Conservation (phyloP, 2,329 filamentous ascomycete species). For the Periconia macrospinosa region DNA sequence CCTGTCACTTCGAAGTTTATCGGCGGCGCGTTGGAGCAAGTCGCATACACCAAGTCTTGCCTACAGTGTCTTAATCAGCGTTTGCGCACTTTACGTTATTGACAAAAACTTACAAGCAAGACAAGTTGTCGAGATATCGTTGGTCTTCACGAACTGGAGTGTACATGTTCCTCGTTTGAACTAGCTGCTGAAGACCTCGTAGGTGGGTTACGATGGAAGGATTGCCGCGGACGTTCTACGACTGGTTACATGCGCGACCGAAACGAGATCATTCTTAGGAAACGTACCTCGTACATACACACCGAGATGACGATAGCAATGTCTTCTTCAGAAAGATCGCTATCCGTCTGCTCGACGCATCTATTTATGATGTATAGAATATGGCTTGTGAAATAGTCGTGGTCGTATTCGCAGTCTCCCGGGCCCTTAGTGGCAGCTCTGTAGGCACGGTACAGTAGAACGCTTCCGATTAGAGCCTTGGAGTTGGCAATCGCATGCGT, state of each 20-base stretch:
- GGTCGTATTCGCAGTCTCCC: constrained; percentile 3
- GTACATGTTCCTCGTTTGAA: constrained; percentile 11
- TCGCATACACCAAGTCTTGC: constrained; percentile 16
- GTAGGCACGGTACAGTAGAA: constrained; percentile 15
- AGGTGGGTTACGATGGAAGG: constrained; percentile 12
- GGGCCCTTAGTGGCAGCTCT: constrained; percentile 6
- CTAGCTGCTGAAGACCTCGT: constrained; percentile 16
- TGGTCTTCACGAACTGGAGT: background rate
- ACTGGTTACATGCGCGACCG: background rate
- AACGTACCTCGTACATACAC: constrained; percentile 20
- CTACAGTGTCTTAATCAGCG: constrained; percentile 2
- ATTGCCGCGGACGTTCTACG: constrained; percentile 18
- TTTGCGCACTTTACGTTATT: background rate
- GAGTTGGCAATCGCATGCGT: constrained; percentile 4
- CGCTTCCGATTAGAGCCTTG: constrained; percentile 13
- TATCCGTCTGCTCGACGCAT: constrained; percentile 8
- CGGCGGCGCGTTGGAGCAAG: constrained; percentile 15
- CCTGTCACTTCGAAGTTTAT: constrained; percentile 11
- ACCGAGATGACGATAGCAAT: constrained; percentile 13
- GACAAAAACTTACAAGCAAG: background rate
- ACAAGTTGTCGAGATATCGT: background rate
- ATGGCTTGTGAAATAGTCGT: constrained; percentile 14
- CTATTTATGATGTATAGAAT: constrained; percentile 15
- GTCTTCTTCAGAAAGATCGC: constrained; percentile 14
- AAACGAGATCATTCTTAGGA: background rate